Evolutionary conservation across 2,329 filamentous ascomycete genomes (phyloP).

Genomic region (Diplocarpon mali): DNA sequence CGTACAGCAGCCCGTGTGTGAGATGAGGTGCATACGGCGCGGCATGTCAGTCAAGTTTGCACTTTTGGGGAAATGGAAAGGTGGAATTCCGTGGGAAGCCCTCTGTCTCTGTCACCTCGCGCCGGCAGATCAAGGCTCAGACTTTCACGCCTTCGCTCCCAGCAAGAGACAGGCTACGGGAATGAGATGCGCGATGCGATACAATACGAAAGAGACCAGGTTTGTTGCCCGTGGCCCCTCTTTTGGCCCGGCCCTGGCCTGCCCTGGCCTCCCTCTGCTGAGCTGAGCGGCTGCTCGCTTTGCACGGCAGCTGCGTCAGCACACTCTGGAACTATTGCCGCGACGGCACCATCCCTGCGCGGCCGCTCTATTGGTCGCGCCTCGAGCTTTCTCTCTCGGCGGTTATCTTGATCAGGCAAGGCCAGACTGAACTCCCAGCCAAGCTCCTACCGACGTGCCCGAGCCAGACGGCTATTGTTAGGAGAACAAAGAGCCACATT

Average conservation of each 20-base stretch:
- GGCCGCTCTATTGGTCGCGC: constrained; percentile 20
- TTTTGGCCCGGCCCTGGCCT: neutral
- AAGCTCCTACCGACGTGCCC: constrained; percentile 10
- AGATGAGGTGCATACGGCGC: constrained; percentile 12
- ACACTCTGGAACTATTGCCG: constrained; percentile 21
- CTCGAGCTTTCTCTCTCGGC: constrained; percentile 19
- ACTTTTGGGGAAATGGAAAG: constrained; percentile 11
- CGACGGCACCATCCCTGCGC: constrained; percentile 19
- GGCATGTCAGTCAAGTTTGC: constrained; percentile 6
- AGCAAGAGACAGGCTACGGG: neutral
- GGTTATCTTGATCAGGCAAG: constrained; percentile 27
- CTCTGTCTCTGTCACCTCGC: constrained; percentile 8
- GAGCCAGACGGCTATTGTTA: constrained; percentile 4
- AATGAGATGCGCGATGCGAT: neutral
- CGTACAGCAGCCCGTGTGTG: neutral
- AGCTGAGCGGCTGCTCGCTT: constrained; percentile 23
- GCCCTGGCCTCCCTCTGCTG: neutral
- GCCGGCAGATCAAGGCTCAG: constrained; percentile 18
- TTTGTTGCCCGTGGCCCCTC: constrained; percentile 7
- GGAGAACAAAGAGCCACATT: neutral
- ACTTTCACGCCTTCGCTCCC: neutral
- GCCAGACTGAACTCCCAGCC: constrained; percentile 13
- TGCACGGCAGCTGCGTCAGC: constrained; percentile 21
- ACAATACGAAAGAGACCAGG: constrained; percentile 6
- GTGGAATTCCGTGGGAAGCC: neutral